Evolutionary conservation across 129 eudicot genomes (phyloP).

Genomic region (Silybum marianum): DNA sequence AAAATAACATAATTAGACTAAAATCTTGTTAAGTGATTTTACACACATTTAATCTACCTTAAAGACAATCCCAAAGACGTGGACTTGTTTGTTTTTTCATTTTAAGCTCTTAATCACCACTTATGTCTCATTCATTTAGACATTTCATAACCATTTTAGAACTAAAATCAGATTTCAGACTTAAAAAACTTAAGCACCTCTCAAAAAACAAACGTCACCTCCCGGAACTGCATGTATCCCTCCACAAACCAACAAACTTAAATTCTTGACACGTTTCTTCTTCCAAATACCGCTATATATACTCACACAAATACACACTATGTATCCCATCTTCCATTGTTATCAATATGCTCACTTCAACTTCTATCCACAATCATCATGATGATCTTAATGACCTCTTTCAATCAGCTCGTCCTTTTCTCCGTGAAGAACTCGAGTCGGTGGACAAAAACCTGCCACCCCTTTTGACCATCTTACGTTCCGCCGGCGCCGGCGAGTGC

Average conservation of each 20-base stretch:
- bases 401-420: constrained; percentile 68
- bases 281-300: neutral
- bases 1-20: too few relatives aligned
- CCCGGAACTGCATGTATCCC: neutral
- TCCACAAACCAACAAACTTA: neutral
- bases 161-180: too few relatives aligned
- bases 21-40: too few relatives aligned
- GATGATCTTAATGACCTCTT: constrained; percentile 37
- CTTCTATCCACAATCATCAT: constrained; percentile 4
- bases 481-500: constrained; percentile 93
- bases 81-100: too few relatives aligned
- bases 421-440: constrained; percentile 56
- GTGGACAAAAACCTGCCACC: constrained; percentile 55
- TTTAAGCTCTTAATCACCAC: too few relatives aligned
- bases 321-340: neutral
- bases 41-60: too few relatives aligned
- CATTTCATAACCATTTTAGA: too few relatives aligned
- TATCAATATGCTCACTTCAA: constrained; percentile 33
- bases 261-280: neutral
- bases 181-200: too few relatives aligned
- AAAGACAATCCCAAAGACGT: too few relatives aligned
- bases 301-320: neutral
- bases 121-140: too few relatives aligned
- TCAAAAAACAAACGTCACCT: too few relatives aligned
- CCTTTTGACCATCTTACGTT: constrained; percentile 57